Evolutionary conservation across 768 basidiomycete genomes (phyloP).

Genomic region (Russula vinacea): DNA sequence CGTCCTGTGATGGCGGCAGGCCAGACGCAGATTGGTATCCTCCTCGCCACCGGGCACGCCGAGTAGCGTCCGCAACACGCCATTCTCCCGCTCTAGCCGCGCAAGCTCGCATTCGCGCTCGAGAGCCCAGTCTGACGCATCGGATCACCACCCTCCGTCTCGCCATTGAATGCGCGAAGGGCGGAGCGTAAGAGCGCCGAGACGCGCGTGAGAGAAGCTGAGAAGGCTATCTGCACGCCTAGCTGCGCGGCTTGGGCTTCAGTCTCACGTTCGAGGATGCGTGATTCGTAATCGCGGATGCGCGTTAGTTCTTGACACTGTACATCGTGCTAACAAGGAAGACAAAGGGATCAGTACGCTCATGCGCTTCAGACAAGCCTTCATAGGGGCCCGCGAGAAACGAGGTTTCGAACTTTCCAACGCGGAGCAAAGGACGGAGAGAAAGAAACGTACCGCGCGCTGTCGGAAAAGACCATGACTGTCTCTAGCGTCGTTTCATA

Average conservation of each 20-base stretch:
- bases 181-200: constrained; percentile 67
- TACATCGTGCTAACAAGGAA: constrained; percentile 69
- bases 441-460: constrained; percentile 71
- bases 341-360: constrained; percentile 5
- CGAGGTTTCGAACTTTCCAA: not conserved
- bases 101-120: constrained; percentile 90
- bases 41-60: constrained; percentile 42
- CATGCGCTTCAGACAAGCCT: not conserved
- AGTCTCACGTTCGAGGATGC: constrained; percentile 73
- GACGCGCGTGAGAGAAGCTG: constrained; percentile 64
- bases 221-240: constrained; percentile 58
- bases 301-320: constrained; percentile 89
- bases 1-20: constrained; percentile 17
- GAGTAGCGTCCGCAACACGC: constrained; percentile 69
- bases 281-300: constrained; percentile 86
- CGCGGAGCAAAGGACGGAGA: not conserved
- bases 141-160: constrained; percentile 40
- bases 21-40: constrained; percentile 9
- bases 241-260: constrained; percentile 59
- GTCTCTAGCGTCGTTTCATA: constrained; percentile 95
- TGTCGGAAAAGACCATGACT: constrained; percentile 90
- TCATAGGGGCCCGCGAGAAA: too few relatives aligned
- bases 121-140: constrained; percentile 67
- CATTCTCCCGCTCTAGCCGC: constrained; percentile 85
- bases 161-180: constrained; percentile 67